These are phyloP conservation scores for Thymus mandschuricus DNA, from an alignment of 257 asterid genomes.

Conservation along the genomic window DNA sequence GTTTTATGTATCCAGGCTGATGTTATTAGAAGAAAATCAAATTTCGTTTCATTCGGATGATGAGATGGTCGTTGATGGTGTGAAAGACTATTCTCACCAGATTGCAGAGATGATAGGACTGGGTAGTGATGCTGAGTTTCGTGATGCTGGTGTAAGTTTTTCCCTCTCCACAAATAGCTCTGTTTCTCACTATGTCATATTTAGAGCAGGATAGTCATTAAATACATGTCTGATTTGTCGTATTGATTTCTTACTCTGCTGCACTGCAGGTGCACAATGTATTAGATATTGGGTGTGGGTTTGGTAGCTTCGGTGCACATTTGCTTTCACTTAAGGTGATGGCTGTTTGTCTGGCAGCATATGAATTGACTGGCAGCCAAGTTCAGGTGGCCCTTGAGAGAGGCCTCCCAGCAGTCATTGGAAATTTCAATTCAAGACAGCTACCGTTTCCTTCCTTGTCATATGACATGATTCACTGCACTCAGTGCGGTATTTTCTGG, in stretches of 20 bases:
- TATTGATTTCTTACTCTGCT: conserved; percentile 34
- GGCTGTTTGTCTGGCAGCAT: conserved; percentile 94
- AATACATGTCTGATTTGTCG: conserved; percentile 4
- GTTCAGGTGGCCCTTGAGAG: conserved; percentile 97
- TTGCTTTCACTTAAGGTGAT: conserved; percentile 83
- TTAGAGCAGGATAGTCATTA: conserved; percentile 17
- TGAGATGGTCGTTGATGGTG: conserved; percentile 72
- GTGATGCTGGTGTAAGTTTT: conserved; percentile 83
- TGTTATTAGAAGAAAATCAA: conserved; percentile 98
- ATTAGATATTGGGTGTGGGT: conserved; percentile 96
- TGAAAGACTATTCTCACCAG: conserved; percentile 85
- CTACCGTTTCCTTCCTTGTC: conserved; percentile 94
- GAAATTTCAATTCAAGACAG: conserved; percentile 77
- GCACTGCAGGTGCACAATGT: conserved; percentile 78
- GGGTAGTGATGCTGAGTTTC: conserved; percentile 80
- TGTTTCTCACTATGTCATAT: background rate
- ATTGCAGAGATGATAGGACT: conserved; percentile 95
- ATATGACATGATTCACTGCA: conserved; percentile 96
- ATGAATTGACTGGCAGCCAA: conserved; percentile 96
- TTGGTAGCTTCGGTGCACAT: conserved; percentile 96
- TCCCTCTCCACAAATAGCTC: background rate
- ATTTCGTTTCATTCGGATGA: conserved; percentile 94
- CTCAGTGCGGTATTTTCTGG: conserved; percentile 94
- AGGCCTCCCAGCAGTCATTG: conserved; percentile 97
- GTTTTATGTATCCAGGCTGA: conserved; percentile 56